A percentile compares a stretch with the other conserved stretches of the same genome.
phyloP scores from a whole-genome alignment of 345 rosid species.

The Gossypium thurberi region DNA sequence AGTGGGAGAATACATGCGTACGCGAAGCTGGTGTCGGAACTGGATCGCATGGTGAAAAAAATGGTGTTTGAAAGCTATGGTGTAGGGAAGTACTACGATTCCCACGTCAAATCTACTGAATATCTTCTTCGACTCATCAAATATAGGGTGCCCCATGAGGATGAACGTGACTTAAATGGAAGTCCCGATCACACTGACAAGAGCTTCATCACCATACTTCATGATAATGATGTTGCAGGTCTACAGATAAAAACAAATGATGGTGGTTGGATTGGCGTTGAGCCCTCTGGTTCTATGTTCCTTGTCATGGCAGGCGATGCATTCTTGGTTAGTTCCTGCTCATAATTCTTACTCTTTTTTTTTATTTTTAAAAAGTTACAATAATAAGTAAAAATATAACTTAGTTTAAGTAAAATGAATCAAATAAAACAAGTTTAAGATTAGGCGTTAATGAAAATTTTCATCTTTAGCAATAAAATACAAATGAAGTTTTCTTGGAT shows the following conservation, averaged over 20 bases:
- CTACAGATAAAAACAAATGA: slow-evolving; percentile 39
- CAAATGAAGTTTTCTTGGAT: too few species aligned
- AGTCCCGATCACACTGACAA: slow-evolving; percentile 45
- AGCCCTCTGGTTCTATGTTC: slow-evolving; percentile 37
- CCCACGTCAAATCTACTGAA: slow-evolving; percentile 24
- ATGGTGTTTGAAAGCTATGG: slow-evolving; percentile 57
- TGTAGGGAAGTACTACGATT: slow-evolving; percentile 27
- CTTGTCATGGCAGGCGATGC: slow-evolving; percentile 54
- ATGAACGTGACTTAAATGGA: slow-evolving; percentile 26
- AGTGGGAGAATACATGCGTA: slow-evolving; percentile 11
- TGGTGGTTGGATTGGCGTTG: slow-evolving; percentile 41
- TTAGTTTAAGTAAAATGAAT: too few species aligned
- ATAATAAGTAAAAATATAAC: too few species aligned
- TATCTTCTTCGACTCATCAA: slow-evolving; percentile 42
- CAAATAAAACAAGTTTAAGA: too few species aligned
- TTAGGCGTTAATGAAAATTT: too few species aligned
- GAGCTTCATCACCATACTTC: slow-evolving; percentile 55
- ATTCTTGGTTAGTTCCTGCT: slow-evolving; percentile 27
- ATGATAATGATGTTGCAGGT: slow-evolving; percentile 47
- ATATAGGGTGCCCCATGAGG: slow-evolving; percentile 30
- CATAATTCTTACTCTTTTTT: background rate
- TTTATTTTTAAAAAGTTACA: too few species aligned
- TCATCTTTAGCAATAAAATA: too few species aligned
- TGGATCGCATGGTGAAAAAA: slow-evolving; percentile 34
- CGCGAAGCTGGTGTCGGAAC: slow-evolving; percentile 28